Evolutionary conservation across 805 yeast genomes (phyloP).

Genomic region (Sugiyamaella valdiviana): DNA sequence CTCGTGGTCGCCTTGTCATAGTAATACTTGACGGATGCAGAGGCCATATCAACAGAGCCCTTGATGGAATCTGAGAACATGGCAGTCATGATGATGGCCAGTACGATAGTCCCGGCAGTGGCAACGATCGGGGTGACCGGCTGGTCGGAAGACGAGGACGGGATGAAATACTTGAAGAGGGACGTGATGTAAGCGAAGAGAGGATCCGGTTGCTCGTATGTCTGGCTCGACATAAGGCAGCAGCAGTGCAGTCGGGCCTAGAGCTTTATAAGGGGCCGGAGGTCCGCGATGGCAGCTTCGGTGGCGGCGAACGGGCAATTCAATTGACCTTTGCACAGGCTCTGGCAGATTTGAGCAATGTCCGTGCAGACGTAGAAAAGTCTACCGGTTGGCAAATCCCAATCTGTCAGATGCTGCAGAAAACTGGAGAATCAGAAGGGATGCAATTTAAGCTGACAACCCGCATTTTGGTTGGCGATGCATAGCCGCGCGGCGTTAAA

Average conservation of each 20-base stretch:
- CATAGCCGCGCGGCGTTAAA: neutral
- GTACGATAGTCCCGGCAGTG: neutral
- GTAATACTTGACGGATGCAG: constrained; percentile 25
- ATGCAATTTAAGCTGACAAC: no score
- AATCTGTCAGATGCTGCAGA: no score
- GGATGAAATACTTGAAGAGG: neutral
- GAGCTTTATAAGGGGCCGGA: no score
- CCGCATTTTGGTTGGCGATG: no score
- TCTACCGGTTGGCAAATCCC: no score
- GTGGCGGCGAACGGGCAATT: no score
- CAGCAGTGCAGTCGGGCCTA: no score
- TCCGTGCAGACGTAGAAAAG: no score
- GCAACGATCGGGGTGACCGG: neutral
- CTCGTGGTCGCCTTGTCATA: constrained; percentile 25
- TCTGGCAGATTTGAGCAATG: no score
- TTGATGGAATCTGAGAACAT: constrained; percentile 30
- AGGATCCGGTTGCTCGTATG: neutral
- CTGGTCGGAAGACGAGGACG: neutral
- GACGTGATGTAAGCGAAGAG: neutral
- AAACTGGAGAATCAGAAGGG: no score
- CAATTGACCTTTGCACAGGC: no score
- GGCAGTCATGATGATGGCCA: neutral
- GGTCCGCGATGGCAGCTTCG: no score
- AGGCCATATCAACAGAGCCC: constrained; percentile 32
- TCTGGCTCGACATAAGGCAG: neutral